Evolutionary conservation across 495 filamentous ascomycete genomes (phyloP).

Genomic region (Paragyromitra xinjiangensis): DNA sequence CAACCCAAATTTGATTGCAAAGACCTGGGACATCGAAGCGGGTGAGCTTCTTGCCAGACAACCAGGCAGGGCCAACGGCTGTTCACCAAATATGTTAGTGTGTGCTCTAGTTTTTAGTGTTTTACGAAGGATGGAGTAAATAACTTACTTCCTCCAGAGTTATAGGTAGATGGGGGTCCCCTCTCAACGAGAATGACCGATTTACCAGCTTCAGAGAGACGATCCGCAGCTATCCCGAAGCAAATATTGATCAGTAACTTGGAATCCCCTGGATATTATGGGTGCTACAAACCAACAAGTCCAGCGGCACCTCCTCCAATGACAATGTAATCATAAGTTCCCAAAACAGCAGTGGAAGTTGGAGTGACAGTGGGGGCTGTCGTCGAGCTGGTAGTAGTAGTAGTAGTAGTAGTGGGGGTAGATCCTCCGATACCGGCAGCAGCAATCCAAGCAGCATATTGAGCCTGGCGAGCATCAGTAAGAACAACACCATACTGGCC

Average conservation of each 20-base stretch:
- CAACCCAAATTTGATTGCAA: slow-evolving; percentile 74
- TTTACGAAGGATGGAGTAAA: background rate
- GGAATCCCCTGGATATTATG: background rate
- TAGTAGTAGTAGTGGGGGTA: slow-evolving; percentile 58
- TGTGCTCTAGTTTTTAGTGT: background rate
- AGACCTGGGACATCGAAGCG: slow-evolving; percentile 83
- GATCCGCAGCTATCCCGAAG: slow-evolving; percentile 64
- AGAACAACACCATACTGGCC: slow-evolving; percentile 62
- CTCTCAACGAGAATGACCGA: slow-evolving; percentile 73
- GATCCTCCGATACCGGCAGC: slow-evolving; percentile 57
- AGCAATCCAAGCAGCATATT: slow-evolving; percentile 64
- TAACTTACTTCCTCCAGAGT: slow-evolving; percentile 65
- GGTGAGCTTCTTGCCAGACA: slow-evolving; percentile 72
- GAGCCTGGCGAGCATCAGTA: slow-evolving; percentile 60
- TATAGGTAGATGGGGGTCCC: slow-evolving; percentile 68
- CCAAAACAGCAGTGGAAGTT: slow-evolving; percentile 61
- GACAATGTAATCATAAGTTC: slow-evolving; percentile 73
- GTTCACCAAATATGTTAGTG: slow-evolving; percentile 29
- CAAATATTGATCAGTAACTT: slow-evolving; percentile 16
- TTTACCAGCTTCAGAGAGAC: slow-evolving; percentile 70
- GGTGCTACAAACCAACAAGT: slow-evolving; percentile 61
- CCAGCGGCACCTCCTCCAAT: slow-evolving; percentile 73
- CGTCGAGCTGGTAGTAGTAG: slow-evolving; percentile 10
- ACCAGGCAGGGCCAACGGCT: slow-evolving; percentile 66
- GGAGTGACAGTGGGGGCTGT: slow-evolving; percentile 57